Base-by-base conservation (phyloP, 176 grass and related monocot species). In the Paspalum vaginatum region DNA sequence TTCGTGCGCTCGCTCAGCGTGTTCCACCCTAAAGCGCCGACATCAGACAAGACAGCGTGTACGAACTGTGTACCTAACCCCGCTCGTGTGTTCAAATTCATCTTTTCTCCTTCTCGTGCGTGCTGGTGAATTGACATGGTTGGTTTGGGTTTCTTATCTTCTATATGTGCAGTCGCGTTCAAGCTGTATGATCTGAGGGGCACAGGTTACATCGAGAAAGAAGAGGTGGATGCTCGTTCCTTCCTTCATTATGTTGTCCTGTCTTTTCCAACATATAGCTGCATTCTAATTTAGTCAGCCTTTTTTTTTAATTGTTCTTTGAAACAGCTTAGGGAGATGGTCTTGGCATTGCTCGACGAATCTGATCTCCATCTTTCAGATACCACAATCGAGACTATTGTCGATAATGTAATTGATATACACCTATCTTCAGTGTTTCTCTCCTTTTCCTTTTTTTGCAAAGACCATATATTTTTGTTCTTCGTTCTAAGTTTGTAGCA, bases 161-260 rank as follows among this genome's bases (percentile, higher is more conserved):
- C 9, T 72, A 48, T 32, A 32, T 32, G 3, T 43, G 85, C 85
- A 97, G 94, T 94, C 70, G 91, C 91, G 24, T 97, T 97, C 87
- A 89, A 72, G 50, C 50, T 97, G 37, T 97, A 97, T 69, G 94
- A 97, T 62, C 78, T 97, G 11, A 90, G 94, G 24, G 82, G 49
- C 20, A 94, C 94, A 27, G 91, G 94, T 5, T 94, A 66, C 85
- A 97, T 97, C 43, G 94, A 94, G 70, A 91, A 82, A 76, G 85
- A 92, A 78, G 89, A 97, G 94, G 94, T 92, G 83, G 13, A 5
- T 21, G 41, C 9, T 22, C 22, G 11, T 15, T 13, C 17, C 2
- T 18, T 53, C n/a, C 47, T 16, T 0, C 58, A 27, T 14, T 61
- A 4, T 14, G 24, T 6, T 60, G 0, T 59, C 0, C 2, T 59